Evolutionary conservation across 106 monocot genomes (phyloP).

Genomic region (Dioscorea zingiberensis): DNA sequence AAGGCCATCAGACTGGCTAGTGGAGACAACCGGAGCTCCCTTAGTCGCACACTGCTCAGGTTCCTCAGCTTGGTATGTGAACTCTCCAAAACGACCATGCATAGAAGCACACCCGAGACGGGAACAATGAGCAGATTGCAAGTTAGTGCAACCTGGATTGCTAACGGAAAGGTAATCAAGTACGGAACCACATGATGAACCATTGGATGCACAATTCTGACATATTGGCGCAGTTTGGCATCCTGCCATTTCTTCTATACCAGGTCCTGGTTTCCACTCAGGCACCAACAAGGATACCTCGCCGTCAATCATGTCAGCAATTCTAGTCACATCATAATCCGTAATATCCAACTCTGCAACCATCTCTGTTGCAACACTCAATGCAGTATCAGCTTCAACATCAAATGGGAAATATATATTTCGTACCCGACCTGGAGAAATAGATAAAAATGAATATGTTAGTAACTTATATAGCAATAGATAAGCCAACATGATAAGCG

Average conservation of each 20-base stretch:
- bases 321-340: conserved; percentile 70
- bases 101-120: conserved; percentile 36
- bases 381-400: conserved; percentile 73
- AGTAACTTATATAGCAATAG: no score
- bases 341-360: conserved; percentile 79
- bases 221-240: no score
- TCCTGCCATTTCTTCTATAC: conserved; percentile 34
- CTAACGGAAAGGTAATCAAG: neutral
- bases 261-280: conserved; percentile 63
- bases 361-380: conserved; percentile 90
- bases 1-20: conserved; percentile 10
- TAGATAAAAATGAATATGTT: no score
- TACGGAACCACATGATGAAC: conserved; percentile 47
- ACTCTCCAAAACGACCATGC: conserved; percentile 80
- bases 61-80: conserved; percentile 46
- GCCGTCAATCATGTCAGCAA: conserved; percentile 91
- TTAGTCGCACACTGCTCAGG: conserved; percentile 11
- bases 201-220: no score
- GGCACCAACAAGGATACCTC: conserved; percentile 70
- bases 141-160: no score
- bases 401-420: conserved; percentile 90
- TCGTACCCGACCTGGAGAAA: conserved; percentile 52
- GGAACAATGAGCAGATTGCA: conserved; percentile 3
- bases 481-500: no score
- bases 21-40: neutral